Base-by-base conservation (phyloP, 1,139 yeast species). In the Yamadazyma taylorii region DNA sequence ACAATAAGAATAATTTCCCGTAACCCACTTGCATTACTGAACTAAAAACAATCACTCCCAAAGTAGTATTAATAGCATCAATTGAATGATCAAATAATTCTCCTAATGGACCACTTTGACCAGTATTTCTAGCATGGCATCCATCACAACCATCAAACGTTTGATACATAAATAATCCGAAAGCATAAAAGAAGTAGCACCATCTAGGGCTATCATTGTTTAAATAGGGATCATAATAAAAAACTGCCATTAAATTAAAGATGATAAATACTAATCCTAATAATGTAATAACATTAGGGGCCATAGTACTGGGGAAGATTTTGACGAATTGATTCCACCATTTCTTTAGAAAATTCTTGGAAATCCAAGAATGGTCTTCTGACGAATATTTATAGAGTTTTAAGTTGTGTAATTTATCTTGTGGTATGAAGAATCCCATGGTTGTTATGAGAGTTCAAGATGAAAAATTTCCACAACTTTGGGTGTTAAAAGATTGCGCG, bases 131-230 rank as follows among this genome's bases (percentile, higher is more conserved):
- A 12, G 97, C 97, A 60, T 90, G 97, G 48, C 85, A 78, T 9
- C 97, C 97, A 60, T 90, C 97, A 61, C 96, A 86, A 2, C 97
- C 96, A 63, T 90, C 97, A 59, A 90, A 89, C 0, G 97, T 90
- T 57, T 90, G 97, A 59, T 90, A 90, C 73, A 89, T 67, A 57
- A 90, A 89, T 47, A 90, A 66, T 2, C 96, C 95, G 50, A 85
- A 58, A 0, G 95, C 96, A 57, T 86, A 87, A 36, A 85, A 72
- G 50, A 78, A 76, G 58, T 86, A 88, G 26, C 85, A 77, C 96
- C 96, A 88, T 33, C 76, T 60, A n/a, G 97, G 96, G 17, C 78
- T 71, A 2, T 69, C 69, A 13, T 61, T 56, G 36, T 78, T 66
- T 42, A 85, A 72, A 40, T 73, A 67, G 2, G 96, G 95, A 58